These are phyloP conservation scores for Pseudogymnoascus pannorum DNA, from an alignment of 2,329 filamentous ascomycete genomes.

Conservation along the genomic window DNA sequence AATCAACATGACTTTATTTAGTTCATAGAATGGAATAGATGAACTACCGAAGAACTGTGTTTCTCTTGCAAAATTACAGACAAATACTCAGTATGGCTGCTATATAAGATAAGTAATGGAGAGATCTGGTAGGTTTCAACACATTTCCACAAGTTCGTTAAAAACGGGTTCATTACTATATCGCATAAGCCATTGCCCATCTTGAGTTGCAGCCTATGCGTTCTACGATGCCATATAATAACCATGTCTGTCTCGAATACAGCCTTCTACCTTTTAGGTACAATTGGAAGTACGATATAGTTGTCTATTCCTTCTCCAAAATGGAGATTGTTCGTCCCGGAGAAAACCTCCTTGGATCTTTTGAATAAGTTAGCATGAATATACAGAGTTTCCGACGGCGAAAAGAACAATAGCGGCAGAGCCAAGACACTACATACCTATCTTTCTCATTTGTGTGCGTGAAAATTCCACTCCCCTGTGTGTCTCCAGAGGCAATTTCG, in stretches of 20 bases:
- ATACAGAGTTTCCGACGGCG: not conserved
- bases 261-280: constrained; percentile 30
- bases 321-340: constrained; percentile 44
- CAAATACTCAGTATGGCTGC: not conserved
- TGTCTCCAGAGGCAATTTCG: constrained; percentile 50
- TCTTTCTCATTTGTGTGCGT: constrained; percentile 44
- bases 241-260: not conserved
- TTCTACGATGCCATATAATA: not conserved
- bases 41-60: not conserved
- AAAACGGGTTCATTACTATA: not conserved
- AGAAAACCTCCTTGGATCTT: constrained; percentile 28
- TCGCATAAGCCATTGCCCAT: too few species aligned
- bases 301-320: constrained; percentile 41
- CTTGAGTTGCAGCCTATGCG: not conserved
- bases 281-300: constrained; percentile 44
- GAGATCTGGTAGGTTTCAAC: too few species aligned
- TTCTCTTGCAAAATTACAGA: not conserved
- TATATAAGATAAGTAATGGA: not conserved
- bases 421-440: constrained; percentile 28
- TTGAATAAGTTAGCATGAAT: not conserved
- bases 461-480: constrained; percentile 52
- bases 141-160: not conserved
- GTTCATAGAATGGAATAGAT: not conserved
- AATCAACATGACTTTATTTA: not conserved
- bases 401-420: not conserved